Base-by-base conservation (phyloP, 495 filamentous ascomycete species). In the Penicillium mononematosum region DNA sequence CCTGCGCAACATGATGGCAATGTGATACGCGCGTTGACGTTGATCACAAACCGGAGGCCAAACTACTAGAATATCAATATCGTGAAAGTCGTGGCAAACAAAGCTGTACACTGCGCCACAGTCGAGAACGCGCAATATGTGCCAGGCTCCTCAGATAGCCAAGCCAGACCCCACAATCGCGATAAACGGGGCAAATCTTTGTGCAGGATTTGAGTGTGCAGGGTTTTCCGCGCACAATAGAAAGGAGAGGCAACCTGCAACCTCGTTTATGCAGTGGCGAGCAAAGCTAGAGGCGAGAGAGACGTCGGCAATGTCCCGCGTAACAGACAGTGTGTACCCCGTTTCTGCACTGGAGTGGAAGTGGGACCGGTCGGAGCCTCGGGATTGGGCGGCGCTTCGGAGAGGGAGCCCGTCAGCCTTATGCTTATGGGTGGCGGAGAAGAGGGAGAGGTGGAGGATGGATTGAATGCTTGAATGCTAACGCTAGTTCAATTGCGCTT, bases 1-100 rank as follows among this genome's bases (percentile, higher is more conserved):
- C 63, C 71, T 79, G 31, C 75, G 74, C 52, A 79, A 59, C 59
- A 72, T 64, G 73, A 75, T 76, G 27, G 16, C 53, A 50, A 48
- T 48, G 34, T 39, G 32, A 10, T 36, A 10, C 24, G 5, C 11
- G 19, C 1, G 29, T 47, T 17, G 20, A 34, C 17, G 12, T 22
- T 24, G 9, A 20, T 24, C 9, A 6, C 7, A 31, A 44, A 34
- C 11, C 9, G 9, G 11, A 27, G 34, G 20, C 4, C 22, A 19
- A 10, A 14, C 27, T 17, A 27, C 50, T 20, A 11, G 10, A 44
- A 31, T 29, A 41, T 27, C 4, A 29, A 42, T 52, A 24, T 20
- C 22, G n/a, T 16, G 12, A 43, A 32, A 32, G 32, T 19, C 7
- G 31, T 17, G 31, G 47, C 11, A 50, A 25, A 22, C 10, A 39